phyloP scores from a whole-genome alignment of 805 yeast species.

The Cyberlindnera amylophila region DNA sequence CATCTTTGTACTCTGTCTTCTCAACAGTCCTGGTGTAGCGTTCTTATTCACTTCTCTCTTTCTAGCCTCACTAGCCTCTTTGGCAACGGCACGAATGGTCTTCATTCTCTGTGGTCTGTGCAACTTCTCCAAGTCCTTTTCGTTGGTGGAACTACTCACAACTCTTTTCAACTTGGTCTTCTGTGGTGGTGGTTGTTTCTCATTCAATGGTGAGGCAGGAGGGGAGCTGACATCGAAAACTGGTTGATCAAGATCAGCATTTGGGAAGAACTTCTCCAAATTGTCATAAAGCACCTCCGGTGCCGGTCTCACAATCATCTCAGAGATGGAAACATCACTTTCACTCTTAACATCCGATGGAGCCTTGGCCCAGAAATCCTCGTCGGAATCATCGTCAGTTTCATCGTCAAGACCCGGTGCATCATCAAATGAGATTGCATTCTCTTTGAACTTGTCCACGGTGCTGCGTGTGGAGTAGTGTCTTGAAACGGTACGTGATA shows the following conservation, averaged over 20 bases:
- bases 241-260: slow-evolving; percentile 87
- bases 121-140: slow-evolving; percentile 18
- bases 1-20: slow-evolving; percentile 86
- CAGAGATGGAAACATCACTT: slow-evolving; percentile 29
- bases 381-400: slow-evolving; percentile 44
- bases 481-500: slow-evolving; percentile 17
- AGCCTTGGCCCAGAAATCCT: slow-evolving; percentile 57
- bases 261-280: slow-evolving; percentile 87
- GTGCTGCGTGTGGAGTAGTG: slow-evolving; percentile 11
- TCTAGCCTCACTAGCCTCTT: slow-evolving; percentile 75
- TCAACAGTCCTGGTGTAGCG: slow-evolving; percentile 37
- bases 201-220: slow-evolving; percentile 46
- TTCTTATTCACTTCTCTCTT: slow-evolving; percentile 30
- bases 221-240: slow-evolving; percentile 70
- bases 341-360: slow-evolving; percentile 27
- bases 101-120: slow-evolving; percentile 64
- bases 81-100: slow-evolving; percentile 88
- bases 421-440: slow-evolving; percentile 67
- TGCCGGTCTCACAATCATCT: slow-evolving; percentile 86
- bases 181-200: slow-evolving; percentile 1
- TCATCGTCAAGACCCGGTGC: slow-evolving; percentile 51
- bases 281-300: slow-evolving; percentile 91
- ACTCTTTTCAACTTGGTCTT: slow-evolving; percentile 17
- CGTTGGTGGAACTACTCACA: slow-evolving; percentile 18
- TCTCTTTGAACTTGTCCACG: slow-evolving; percentile 63